Evolutionary conservation across 805 yeast species (phyloP), one percentile per base, ranked within the genome.

Genomic region (Helenozyma baotianmanensis): DNA sequence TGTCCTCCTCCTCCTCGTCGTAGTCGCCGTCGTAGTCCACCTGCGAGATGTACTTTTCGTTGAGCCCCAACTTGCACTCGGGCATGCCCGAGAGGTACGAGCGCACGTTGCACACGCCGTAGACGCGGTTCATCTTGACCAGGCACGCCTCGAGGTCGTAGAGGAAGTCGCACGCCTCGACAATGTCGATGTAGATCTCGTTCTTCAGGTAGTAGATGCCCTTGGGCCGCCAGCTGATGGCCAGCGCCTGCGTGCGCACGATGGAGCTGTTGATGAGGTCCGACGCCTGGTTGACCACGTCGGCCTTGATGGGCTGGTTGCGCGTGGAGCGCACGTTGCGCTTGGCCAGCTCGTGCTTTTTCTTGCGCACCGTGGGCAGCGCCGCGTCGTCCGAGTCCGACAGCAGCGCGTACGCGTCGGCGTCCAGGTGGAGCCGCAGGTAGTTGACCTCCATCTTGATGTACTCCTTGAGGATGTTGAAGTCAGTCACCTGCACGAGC

Each of bases 401-500:
- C 27, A 21, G 33, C 18, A 10, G 28, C 10, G 29, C 36, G 12
- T 25, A 41, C 31, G 12, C 25, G 18, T 28, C 39, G 12, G 14
- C 22, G 4, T 31, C 16, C 18, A 32, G 23, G 7, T 17, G 23
- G 6, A 40, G 9, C 26, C 38, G 44, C 3, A 62, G 56, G 21
- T 43, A 27, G 40, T 58, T 58, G 16, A 58, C 54, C 30, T 75
- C 74, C 30, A 80, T 68, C 38, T 83, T 80, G 42, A 82, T 80
- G 51, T 82, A 88, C 52, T 87, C 95, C 48, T 77, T 78, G 34
- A 88, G 66, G 9, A 88, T 73, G 42, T 80, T 82, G 32, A 78
- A 74, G 50, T 88, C 95, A 0, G 96, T 83, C 33, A 82, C 66
- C 58, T 88, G 96, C 1, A 87, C 78, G n/a, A 82, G 60, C 7